A percentile compares a stretch with the other conserved stretches of the same genome.
Conservation (phyloP, 2,329 filamentous ascomycete species). For the Aspergillus fumigatiaffinis region DNA sequence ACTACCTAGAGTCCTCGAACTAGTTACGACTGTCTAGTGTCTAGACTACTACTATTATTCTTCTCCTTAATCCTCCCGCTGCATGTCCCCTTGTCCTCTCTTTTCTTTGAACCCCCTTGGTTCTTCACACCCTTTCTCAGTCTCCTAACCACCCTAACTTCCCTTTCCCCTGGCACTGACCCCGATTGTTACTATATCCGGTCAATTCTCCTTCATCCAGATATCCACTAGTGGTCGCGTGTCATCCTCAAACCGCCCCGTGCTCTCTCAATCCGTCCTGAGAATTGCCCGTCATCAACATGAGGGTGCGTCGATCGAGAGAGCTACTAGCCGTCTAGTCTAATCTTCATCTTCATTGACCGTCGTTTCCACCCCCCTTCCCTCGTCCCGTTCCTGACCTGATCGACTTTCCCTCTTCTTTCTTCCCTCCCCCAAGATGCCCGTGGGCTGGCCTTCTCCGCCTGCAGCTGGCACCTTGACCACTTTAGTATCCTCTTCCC, state of each 20-base stretch:
- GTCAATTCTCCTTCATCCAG: background rate
- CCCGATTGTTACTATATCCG: background rate
- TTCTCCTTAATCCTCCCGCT: background rate
- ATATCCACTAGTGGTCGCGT: background rate
- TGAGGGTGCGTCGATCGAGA: background rate
- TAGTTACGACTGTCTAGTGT: too few species aligned
- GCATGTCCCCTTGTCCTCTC: background rate
- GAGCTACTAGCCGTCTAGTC: background rate
- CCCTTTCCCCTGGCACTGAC: background rate
- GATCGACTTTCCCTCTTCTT: background rate
- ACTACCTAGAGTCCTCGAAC: background rate
- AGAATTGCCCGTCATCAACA: background rate
- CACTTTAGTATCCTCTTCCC: background rate
- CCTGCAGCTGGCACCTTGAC: slow-evolving; percentile 15
- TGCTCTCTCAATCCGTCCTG: background rate
- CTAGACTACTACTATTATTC: too few species aligned
- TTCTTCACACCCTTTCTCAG: background rate
- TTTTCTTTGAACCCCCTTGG: background rate
- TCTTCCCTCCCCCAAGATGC: background rate
- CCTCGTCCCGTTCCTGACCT: background rate
- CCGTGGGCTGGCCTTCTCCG: slow-evolving; percentile 16
- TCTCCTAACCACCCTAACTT: background rate
- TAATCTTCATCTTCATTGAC: background rate
- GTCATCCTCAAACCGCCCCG: background rate
- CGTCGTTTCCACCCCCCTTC: background rate